These are phyloP conservation scores for Xylariaceae sp. DNA, from an alignment of 2,329 filamentous ascomycete genomes.

Conservation along the genomic window DNA sequence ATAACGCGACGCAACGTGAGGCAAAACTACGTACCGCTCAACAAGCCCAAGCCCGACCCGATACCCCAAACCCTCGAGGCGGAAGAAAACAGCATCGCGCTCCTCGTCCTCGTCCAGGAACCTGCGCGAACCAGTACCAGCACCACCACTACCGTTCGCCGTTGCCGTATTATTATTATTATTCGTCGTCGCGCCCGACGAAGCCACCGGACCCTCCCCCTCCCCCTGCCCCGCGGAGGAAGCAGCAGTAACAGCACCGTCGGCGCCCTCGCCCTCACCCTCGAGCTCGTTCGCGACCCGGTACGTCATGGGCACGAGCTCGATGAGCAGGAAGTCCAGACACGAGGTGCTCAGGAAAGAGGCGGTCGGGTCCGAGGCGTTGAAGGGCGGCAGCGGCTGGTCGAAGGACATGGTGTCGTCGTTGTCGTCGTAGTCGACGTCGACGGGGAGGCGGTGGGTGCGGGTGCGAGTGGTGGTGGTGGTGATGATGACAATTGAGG, in stretches of 20 bases:
- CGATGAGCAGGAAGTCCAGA: constrained; percentile 93
- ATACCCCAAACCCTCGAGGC: constrained; percentile 85
- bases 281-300: constrained; percentile 77
- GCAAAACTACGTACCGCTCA: constrained; percentile 81
- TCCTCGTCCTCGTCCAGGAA: constrained; percentile 76
- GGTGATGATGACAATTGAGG: too few species aligned
- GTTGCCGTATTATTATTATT: too few species aligned
- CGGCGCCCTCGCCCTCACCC: too few species aligned
- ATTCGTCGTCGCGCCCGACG: too few species aligned
- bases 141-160: too few species aligned
- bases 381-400: constrained; percentile 67
- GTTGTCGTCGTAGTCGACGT: background rate
- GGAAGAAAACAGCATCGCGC: constrained; percentile 80
- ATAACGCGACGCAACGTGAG: too few species aligned
- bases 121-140: too few species aligned
- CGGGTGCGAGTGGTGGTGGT: too few species aligned
- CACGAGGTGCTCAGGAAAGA: constrained; percentile 81
- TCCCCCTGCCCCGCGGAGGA: constrained; percentile 9
- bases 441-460: background rate
- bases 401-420: constrained; percentile 70
- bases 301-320: constrained; percentile 92
- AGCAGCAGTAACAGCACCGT: constrained; percentile 25
- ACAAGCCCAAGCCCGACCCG: constrained; percentile 89
- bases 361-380: constrained; percentile 72
- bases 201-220: constrained; percentile 22